A percentile compares a stretch with the other conserved stretches of the same genome.
Evolutionary conservation across 2,329 filamentous ascomycete genomes (phyloP).

Genomic region (Aspergillus versicolor): DNA sequence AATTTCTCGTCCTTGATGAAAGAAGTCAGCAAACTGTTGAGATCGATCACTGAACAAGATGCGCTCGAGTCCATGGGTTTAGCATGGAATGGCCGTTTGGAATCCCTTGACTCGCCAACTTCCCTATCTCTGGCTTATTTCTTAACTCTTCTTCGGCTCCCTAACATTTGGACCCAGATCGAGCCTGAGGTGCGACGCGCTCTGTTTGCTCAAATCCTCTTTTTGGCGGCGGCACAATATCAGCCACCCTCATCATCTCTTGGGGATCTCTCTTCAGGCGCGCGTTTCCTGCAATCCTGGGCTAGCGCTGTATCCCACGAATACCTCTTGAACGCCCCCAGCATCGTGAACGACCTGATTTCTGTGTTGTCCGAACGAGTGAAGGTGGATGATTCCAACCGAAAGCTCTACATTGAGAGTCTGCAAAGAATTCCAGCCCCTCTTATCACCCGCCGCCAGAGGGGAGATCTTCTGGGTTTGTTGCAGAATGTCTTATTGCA

Average conservation of each 20-base stretch:
- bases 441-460: slow-evolving; percentile 38
- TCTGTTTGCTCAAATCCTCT: slow-evolving; percentile 35
- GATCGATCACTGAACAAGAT: slow-evolving; percentile 24
- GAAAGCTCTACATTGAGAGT: slow-evolving; percentile 33
- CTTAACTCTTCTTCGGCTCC: slow-evolving; percentile 31
- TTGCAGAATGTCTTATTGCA: slow-evolving; percentile 34
- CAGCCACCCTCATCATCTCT: slow-evolving; percentile 23
- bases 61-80: slow-evolving; percentile 25
- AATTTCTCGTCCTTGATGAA: slow-evolving; percentile 26
- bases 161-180: slow-evolving; percentile 30
- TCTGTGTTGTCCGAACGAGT: slow-evolving; percentile 34
- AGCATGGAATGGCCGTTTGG: slow-evolving; percentile 39
- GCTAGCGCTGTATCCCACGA: slow-evolving; percentile 38
- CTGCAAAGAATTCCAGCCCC: slow-evolving; percentile 37
- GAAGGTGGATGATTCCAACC: slow-evolving; percentile 28
- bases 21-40: slow-evolving; percentile 26
- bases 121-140: slow-evolving; percentile 37
- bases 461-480: slow-evolving; percentile 34
- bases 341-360: slow-evolving; percentile 34
- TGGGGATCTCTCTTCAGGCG: slow-evolving; percentile 25
- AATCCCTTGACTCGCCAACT: slow-evolving; percentile 31
- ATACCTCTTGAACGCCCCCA: slow-evolving; percentile 36
- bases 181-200: slow-evolving; percentile 29
- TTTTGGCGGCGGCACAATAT: slow-evolving; percentile 31
- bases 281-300: slow-evolving; percentile 40